phyloP scores from a whole-genome alignment of 2,329 filamentous ascomycete species.

The Colletotrichum sp. region DNA sequence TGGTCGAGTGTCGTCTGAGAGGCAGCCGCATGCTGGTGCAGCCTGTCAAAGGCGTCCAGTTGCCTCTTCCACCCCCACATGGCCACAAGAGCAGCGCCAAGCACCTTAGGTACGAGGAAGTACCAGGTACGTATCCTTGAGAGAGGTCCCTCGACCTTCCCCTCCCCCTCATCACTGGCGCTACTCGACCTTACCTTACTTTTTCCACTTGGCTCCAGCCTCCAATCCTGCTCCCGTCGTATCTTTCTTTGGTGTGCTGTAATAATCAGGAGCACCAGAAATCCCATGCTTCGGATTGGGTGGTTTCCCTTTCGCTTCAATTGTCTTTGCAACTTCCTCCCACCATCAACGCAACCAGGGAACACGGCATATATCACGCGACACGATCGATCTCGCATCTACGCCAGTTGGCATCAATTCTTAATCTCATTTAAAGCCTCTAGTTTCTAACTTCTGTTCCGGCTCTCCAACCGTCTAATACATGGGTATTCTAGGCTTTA shows the following conservation, averaged over 20 bases:
- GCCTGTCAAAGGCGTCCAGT: conserved; percentile 9
- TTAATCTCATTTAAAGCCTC: neutral
- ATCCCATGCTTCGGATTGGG: neutral
- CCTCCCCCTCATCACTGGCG: neutral
- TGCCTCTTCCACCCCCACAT: conserved; percentile 10
- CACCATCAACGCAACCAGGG: neutral
- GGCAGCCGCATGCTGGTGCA: neutral
- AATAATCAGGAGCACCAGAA: neutral
- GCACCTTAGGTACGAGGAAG: neutral
- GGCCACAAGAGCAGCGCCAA: neutral
- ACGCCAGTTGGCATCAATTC: neutral
- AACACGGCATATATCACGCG: neutral
- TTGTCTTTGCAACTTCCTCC: neutral
- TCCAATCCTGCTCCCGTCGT: neutral
- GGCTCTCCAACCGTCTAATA: neutral
- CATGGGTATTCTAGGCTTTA: neutral
- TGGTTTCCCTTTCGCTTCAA: neutral
- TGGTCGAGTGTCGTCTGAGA: neutral
- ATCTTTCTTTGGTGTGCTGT: neutral
- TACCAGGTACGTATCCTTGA: neutral
- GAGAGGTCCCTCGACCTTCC: neutral
- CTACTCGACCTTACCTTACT: neutral
- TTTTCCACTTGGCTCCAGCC: conserved; percentile 15
- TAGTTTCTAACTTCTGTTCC: neutral
- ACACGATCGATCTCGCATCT: neutral